Evolutionary conservation across 495 filamentous ascomycete genomes (phyloP).

Genomic region (Penicillium angulare): DNA sequence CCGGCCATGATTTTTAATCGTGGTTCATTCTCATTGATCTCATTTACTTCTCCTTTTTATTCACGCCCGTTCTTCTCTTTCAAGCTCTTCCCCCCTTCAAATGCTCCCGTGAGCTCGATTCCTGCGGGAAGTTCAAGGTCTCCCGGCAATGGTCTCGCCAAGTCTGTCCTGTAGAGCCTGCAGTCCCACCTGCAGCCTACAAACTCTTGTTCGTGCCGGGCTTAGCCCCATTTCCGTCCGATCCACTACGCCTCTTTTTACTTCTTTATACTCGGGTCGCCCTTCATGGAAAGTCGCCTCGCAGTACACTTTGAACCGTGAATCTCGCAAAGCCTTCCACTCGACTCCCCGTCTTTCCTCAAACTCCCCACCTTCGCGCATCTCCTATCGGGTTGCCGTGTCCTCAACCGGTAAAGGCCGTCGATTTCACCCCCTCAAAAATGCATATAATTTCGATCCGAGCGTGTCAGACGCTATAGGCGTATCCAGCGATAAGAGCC

Average conservation of each 20-base stretch:
- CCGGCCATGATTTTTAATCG: slow-evolving; percentile 22
- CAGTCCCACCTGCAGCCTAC: slow-evolving; percentile 40
- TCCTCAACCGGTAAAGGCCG: slow-evolving; percentile 75
- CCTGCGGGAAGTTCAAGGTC: slow-evolving; percentile 8
- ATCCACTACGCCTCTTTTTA: slow-evolving; percentile 4
- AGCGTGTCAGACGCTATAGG: slow-evolving; percentile 51
- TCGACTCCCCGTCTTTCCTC: slow-evolving; percentile 19
- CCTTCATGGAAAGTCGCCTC: slow-evolving; percentile 3
- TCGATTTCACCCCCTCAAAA: slow-evolving; percentile 64
- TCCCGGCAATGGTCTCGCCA: slow-evolving; percentile 30
- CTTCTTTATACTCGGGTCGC: slow-evolving; percentile 1
- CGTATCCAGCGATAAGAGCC: slow-evolving; percentile 39
- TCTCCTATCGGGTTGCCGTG: slow-evolving; percentile 52
- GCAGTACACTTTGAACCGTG: slow-evolving; percentile 5
- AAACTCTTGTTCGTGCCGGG: slow-evolving; percentile 26
- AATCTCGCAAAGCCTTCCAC: slow-evolving; percentile 26
- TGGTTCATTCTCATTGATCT: slow-evolving; percentile 1
- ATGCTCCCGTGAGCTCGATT: slow-evolving; percentile 1
- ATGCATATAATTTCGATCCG: slow-evolving; percentile 76
- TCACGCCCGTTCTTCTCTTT: too few relatives aligned
- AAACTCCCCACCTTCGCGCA: slow-evolving; percentile 20
- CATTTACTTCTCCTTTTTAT: neutral
- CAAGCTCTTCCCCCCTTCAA: slow-evolving; percentile 5
- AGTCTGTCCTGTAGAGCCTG: slow-evolving; percentile 35
- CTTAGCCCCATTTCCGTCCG: slow-evolving; percentile 11